These are phyloP conservation scores for Bipolaris sorokiniana DNA, from an alignment of 2,329 filamentous ascomycete genomes.

Conservation along the genomic window DNA sequence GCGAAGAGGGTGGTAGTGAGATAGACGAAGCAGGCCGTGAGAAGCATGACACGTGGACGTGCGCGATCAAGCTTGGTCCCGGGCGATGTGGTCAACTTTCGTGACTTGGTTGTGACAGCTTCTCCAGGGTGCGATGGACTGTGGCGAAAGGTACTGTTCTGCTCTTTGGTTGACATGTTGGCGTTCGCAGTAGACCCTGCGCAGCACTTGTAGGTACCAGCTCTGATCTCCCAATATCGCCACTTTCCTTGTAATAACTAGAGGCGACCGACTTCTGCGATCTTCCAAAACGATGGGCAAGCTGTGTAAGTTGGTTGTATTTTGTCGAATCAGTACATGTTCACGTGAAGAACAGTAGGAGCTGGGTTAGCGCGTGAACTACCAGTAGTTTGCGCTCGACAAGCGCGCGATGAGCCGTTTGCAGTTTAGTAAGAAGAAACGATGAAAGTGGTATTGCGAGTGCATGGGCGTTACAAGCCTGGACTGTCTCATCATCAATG, in stretches of 20 bases:
- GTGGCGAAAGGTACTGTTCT: not conserved
- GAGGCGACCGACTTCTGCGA: not conserved
- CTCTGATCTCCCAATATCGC: not conserved
- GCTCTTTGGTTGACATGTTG: not conserved
- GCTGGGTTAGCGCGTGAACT: not conserved
- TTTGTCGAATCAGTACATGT: not conserved
- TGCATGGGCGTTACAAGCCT: not conserved
- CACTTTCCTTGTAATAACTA: not conserved
- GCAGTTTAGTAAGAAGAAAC: not conserved
- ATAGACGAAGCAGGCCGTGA: constrained; percentile 14
- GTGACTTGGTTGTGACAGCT: not conserved
- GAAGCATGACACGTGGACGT: constrained; percentile 9
- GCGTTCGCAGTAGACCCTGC: not conserved
- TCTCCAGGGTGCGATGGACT: not conserved
- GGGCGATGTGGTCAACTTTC: not conserved
- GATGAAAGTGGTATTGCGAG: not conserved
- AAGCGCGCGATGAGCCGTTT: not conserved
- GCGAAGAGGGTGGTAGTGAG: constrained; percentile 13
- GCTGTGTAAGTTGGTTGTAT: not conserved
- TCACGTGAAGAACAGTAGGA: not conserved
- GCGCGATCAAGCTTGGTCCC: constrained; percentile 3
- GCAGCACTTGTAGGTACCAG: not conserved
- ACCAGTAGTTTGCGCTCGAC: constrained; percentile 4
- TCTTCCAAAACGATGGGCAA: not conserved
- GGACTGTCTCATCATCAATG: not conserved